A percentile compares a stretch with the other conserved stretches of the same genome.
Evolutionary conservation across 2,329 filamentous ascomycete genomes (phyloP).

Genomic region (Pleurostoma richardsiae): DNA sequence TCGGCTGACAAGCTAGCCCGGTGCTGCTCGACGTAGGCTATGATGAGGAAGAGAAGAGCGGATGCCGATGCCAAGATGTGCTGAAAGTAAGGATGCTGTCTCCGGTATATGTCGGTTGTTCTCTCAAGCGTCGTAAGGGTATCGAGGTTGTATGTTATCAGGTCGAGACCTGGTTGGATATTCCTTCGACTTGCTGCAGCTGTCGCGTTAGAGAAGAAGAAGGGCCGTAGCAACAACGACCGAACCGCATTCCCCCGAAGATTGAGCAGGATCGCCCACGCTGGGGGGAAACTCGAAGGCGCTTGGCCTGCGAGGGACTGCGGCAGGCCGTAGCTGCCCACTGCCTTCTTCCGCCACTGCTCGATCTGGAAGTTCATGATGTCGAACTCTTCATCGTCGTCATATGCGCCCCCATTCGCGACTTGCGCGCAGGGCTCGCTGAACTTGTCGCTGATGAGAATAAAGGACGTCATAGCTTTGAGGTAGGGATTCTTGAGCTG

Average conservation of each 20-base stretch:
- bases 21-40: slow-evolving; percentile 4
- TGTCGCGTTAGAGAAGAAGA: slow-evolving; percentile 4
- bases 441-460: slow-evolving; percentile 14
- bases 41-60: slow-evolving; percentile 7
- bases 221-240: slow-evolving; percentile 6
- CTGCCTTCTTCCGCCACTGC: slow-evolving; percentile 6
- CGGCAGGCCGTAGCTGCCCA: slow-evolving; percentile 2
- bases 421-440: slow-evolving; percentile 9
- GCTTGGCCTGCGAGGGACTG: background rate
- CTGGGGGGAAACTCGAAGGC: slow-evolving; percentile 3
- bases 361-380: slow-evolving; percentile 20
- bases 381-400: slow-evolving; percentile 19
- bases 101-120: slow-evolving; percentile 5
- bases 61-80: slow-evolving; percentile 6
- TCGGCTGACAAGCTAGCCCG: background rate
- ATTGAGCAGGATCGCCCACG: slow-evolving; percentile 7
- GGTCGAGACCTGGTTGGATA: slow-evolving; percentile 2
- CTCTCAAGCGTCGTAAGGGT: slow-evolving; percentile 3
- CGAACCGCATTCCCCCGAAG: slow-evolving; percentile 6
- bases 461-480: slow-evolving; percentile 12
- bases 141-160: slow-evolving; percentile 1
- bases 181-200: slow-evolving; percentile 1
- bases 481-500: slow-evolving; percentile 8
- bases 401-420: slow-evolving; percentile 9
- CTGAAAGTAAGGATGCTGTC: slow-evolving; percentile 7